phyloP scores from a whole-genome alignment of 495 filamentous ascomycete genomes.

The Hypoxylon perforatum region DNA sequence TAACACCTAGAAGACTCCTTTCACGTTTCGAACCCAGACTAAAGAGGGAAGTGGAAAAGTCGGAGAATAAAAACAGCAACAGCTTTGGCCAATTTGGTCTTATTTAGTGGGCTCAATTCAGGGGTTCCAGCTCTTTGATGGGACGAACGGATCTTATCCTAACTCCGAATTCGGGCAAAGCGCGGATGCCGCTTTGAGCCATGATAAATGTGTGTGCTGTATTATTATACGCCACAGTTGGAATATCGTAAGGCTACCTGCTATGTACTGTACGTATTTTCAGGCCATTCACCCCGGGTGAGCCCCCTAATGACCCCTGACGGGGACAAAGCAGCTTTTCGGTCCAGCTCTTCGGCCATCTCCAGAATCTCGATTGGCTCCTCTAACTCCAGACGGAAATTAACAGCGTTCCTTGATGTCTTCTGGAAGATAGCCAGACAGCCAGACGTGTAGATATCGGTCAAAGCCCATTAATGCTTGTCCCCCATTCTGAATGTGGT shows the following conservation, averaged over 20 bases:
- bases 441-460: slow-evolving; percentile 19
- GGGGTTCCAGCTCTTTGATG: neutral
- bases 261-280: slow-evolving; percentile 11
- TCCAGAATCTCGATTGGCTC: slow-evolving; percentile 37
- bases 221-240: neutral
- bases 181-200: slow-evolving; percentile 26
- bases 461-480: slow-evolving; percentile 1
- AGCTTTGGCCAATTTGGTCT: neutral
- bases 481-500: slow-evolving; percentile 30
- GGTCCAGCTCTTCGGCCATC: slow-evolving; percentile 13
- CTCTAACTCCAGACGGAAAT: slow-evolving; percentile 26
- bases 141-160: slow-evolving; percentile 5
- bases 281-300: slow-evolving; percentile 13
- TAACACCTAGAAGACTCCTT: neutral
- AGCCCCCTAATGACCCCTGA: slow-evolving; percentile 22
- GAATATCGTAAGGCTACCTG: slow-evolving; percentile 21
- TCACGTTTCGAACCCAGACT: neutral
- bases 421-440: slow-evolving; percentile 30
- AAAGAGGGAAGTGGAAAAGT: neutral
- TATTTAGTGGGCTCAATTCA: slow-evolving; percentile 2
- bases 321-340: slow-evolving; percentile 1
- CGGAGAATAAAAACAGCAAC: slow-evolving; percentile 6
- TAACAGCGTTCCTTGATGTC: slow-evolving; percentile 25
- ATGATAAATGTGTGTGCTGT: neutral
- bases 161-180: slow-evolving; percentile 29